Evolutionary conservation across 768 basidiomycete genomes (phyloP).

Genomic region (Russula virescens): DNA sequence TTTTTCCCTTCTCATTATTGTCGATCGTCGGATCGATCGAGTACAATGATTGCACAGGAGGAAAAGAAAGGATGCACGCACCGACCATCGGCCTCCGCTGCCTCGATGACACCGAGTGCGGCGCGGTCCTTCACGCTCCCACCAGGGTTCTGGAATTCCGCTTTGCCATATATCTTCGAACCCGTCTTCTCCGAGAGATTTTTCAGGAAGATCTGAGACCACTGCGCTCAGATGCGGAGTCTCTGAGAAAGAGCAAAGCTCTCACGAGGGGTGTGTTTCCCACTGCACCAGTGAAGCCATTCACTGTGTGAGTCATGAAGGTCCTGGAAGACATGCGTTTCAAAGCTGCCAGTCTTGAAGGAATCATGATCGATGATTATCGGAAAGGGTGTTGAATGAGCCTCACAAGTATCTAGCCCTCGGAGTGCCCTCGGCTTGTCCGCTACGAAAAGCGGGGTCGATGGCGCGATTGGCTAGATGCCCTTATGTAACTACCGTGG

Average conservation of each 20-base stretch:
- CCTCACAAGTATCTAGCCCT: background rate
- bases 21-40: too few relatives aligned
- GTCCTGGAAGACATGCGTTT: slow-evolving; percentile 23
- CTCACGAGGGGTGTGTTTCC: slow-evolving; percentile 91
- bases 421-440: background rate
- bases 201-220: slow-evolving; percentile 71
- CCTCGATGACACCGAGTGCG: slow-evolving; percentile 78
- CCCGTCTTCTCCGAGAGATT: slow-evolving; percentile 77
- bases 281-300: slow-evolving; percentile 83
- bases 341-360: background rate
- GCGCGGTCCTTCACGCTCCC: slow-evolving; percentile 98
- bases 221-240: slow-evolving; percentile 11
- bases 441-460: background rate
- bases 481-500: slow-evolving; percentile 13
- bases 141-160: slow-evolving; percentile 97
- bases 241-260: slow-evolving; percentile 5
- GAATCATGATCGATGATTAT: slow-evolving; percentile 4
- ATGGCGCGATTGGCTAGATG: background rate
- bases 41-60: background rate
- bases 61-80: slow-evolving; percentile 35
- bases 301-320: slow-evolving; percentile 39
- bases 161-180: slow-evolving; percentile 85
- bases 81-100: slow-evolving; percentile 83
- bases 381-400: background rate
- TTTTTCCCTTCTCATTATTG: too few relatives aligned